Evolutionary conservation across 169 alveolate genomes (phyloP).

Genomic region (Eimeria falciformis): DNA sequence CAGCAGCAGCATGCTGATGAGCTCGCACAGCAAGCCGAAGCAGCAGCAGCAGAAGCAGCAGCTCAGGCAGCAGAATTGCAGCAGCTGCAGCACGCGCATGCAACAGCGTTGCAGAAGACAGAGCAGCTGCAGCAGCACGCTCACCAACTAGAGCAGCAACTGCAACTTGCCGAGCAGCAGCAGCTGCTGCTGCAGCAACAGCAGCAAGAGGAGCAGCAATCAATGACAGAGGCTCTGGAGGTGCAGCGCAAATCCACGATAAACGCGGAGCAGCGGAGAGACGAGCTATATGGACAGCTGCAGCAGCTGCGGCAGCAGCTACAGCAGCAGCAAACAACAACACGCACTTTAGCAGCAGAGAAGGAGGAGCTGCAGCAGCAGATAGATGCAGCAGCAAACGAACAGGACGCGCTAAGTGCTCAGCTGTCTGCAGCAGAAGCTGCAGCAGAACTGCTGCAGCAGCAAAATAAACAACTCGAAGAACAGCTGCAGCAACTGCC

Average conservation of each 20-base stretch:
- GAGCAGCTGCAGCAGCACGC: conserved; percentile 32
- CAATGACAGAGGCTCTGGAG: not conserved
- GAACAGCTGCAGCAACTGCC: conserved; percentile 70
- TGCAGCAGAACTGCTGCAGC: conserved; percentile 61
- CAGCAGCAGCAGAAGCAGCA: conserved; percentile 70
- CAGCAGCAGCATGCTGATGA: conserved; percentile 35
- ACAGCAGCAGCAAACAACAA: conserved; percentile 60
- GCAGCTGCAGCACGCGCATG: conserved; percentile 30
- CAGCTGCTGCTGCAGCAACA: conserved; percentile 58
- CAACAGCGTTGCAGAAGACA: not conserved
- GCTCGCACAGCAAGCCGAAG: conserved; percentile 31
- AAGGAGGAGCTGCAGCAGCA: conserved; percentile 63
- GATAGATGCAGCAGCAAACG: conserved; percentile 27
- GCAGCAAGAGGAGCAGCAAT: conserved; percentile 44
- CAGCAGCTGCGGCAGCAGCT: conserved; percentile 70
- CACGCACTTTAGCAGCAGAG: conserved; percentile 28
- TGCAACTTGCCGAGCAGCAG: conserved; percentile 43
- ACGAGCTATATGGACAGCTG: conserved; percentile 59
- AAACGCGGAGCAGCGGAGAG: conserved; percentile 53
- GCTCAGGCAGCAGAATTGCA: conserved; percentile 27
- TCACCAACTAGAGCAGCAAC: conserved; percentile 43
- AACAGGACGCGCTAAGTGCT: conserved; percentile 1
- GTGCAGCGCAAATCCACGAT: conserved; percentile 41
- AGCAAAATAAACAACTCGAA: conserved; percentile 53
- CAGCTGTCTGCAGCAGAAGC: conserved; percentile 65